A percentile compares a stretch with the other conserved stretches of the same genome.
phyloP scores from a whole-genome alignment of 352 stramenopile species.

The Lagenidium giganteum region DNA sequence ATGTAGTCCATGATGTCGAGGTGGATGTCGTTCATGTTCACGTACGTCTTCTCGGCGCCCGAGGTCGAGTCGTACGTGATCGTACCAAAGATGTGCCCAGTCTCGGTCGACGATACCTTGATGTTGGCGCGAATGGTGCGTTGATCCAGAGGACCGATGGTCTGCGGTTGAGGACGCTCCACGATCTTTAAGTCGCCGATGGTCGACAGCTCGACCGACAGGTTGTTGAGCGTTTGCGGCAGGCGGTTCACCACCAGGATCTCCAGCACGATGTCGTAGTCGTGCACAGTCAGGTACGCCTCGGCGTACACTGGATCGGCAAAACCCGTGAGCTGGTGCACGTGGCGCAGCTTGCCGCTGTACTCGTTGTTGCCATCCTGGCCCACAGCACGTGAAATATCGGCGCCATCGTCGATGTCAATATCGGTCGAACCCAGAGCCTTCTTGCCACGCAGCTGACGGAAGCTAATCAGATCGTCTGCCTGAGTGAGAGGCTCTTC shows the following conservation, averaged over 20 bases:
- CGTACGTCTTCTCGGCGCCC: slow-evolving; percentile 96
- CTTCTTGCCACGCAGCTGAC: slow-evolving; percentile 92
- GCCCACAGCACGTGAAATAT: slow-evolving; percentile 93
- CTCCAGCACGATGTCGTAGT: slow-evolving; percentile 99
- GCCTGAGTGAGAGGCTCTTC: slow-evolving; percentile 67
- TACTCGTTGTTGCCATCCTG: slow-evolving; percentile 86
- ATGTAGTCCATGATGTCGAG: slow-evolving; percentile 99
- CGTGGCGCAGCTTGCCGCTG: slow-evolving; percentile 91
- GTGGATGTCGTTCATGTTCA: slow-evolving; percentile 99
- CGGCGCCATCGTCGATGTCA: slow-evolving; percentile 97
- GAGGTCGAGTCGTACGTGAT: slow-evolving; percentile 98
- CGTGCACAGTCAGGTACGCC: slow-evolving; percentile 98
- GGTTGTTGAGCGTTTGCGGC: slow-evolving; percentile 96
- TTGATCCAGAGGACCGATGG: slow-evolving; percentile 97
- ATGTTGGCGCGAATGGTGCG: slow-evolving; percentile 97
- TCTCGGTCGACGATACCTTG: slow-evolving; percentile 99
- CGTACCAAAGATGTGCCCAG: slow-evolving; percentile 99
- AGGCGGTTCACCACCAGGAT: slow-evolving; percentile 99
- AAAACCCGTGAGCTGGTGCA: slow-evolving; percentile 99
- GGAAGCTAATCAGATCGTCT: slow-evolving; percentile 98
- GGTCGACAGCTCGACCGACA: slow-evolving; percentile 98
- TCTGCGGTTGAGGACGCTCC: slow-evolving; percentile 96
- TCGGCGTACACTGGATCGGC: slow-evolving; percentile 99
- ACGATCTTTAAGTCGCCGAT: slow-evolving; percentile 99
- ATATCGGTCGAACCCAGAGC: slow-evolving; percentile 92